A percentile compares a stretch with the other conserved stretches of the same genome.
Evolutionary conservation across 1,284 basidiomycete species (phyloP).

Genomic region (Trametes polyzona): DNA sequence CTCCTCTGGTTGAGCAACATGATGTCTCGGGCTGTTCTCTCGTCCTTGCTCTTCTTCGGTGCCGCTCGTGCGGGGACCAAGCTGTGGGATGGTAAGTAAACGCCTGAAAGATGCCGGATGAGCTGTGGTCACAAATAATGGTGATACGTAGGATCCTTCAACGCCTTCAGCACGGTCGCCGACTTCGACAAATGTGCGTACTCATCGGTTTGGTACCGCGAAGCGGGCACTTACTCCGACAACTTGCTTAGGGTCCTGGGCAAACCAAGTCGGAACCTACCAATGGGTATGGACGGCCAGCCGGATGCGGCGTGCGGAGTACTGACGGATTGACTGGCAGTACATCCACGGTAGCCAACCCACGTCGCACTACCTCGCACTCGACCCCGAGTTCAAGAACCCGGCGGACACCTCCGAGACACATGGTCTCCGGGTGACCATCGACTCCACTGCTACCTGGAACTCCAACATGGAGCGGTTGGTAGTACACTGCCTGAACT

Average conservation of each 20-base stretch:
- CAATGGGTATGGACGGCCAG: slow-evolving; percentile 50
- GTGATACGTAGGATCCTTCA: slow-evolving; percentile 41
- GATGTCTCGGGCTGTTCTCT: slow-evolving; percentile 27
- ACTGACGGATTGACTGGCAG: slow-evolving; percentile 29
- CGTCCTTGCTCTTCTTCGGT: slow-evolving; percentile 31
- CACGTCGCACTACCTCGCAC: slow-evolving; percentile 58
- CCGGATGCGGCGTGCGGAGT: too few species aligned
- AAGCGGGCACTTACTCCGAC: neutral
- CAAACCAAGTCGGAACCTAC: slow-evolving; percentile 58
- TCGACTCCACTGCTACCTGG: slow-evolving; percentile 57
- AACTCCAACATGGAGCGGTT: slow-evolving; percentile 47
- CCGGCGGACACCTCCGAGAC: slow-evolving; percentile 58
- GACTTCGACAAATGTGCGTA: slow-evolving; percentile 59
- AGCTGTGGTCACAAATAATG: neutral
- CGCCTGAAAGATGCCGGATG: neutral
- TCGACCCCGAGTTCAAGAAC: slow-evolving; percentile 61
- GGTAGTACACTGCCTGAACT: neutral
- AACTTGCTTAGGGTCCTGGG: slow-evolving; percentile 53
- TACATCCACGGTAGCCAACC: slow-evolving; percentile 63
- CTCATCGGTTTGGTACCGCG: neutral
- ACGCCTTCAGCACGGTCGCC: slow-evolving; percentile 48
- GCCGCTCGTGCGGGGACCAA: slow-evolving; percentile 50
- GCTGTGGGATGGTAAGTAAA: slow-evolving; percentile 49
- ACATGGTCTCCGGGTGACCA: slow-evolving; percentile 58
- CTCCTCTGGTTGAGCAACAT: slow-evolving; percentile 24